Conservation (phyloP, 2,329 filamentous ascomycete species). For the Pestalotiopsis sp. region DNA sequence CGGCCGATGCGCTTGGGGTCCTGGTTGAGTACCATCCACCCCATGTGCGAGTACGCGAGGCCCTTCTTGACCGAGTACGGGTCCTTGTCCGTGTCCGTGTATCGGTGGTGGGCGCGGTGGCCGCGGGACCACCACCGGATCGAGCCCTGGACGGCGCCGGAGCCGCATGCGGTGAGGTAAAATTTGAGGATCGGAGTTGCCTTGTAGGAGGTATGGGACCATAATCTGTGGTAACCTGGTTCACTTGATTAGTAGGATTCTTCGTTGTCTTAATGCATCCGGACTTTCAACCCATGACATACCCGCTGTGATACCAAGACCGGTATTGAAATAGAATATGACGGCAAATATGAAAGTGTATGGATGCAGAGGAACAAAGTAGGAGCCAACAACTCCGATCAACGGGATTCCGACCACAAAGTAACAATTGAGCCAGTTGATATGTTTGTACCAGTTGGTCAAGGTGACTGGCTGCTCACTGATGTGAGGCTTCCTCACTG, state of each 20-base stretch:
- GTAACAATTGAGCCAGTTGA: constrained; percentile 3
- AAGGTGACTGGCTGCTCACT: neutral
- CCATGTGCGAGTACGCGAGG: constrained; percentile 70
- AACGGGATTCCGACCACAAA: constrained; percentile 6
- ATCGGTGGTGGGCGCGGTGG: constrained; percentile 87
- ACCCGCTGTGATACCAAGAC: constrained; percentile 80
- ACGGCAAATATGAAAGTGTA: constrained; percentile 35
- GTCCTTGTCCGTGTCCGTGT: constrained; percentile 91
- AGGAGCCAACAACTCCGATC: neutral
- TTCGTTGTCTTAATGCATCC: neutral
- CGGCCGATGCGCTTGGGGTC: constrained; percentile 88
- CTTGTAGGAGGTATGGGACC: constrained; percentile 85
- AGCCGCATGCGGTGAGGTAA: constrained; percentile 80
- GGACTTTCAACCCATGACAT: constrained; percentile 31
- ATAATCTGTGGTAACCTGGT: constrained; percentile 64
- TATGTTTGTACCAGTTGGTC: constrained; percentile 5
- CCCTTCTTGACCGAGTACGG: constrained; percentile 91
- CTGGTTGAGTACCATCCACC: constrained; percentile 94
- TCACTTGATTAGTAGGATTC: constrained; percentile 7
- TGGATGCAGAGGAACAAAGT: constrained; percentile 7
- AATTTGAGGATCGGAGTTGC: constrained; percentile 76
- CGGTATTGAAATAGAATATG: constrained; percentile 81
- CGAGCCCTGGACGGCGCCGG: constrained; percentile 79
- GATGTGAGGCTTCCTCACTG: constrained; percentile 3
- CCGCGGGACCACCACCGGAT: constrained; percentile 88